Base-by-base conservation (phyloP, 139 green algal species). In the Micractinium sp. region DNA sequence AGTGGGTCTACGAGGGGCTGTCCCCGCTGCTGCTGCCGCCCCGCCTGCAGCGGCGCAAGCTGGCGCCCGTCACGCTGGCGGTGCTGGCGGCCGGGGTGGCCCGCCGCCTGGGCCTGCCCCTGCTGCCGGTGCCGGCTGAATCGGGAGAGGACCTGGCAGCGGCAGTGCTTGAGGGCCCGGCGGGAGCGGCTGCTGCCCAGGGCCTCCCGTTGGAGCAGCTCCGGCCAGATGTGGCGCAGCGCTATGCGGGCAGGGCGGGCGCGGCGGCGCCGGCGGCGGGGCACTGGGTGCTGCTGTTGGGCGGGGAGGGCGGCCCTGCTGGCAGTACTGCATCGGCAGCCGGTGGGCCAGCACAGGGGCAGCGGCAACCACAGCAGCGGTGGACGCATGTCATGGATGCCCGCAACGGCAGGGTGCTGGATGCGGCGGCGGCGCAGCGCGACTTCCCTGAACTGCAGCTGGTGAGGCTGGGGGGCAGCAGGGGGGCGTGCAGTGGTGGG, bases 1-100 rank as follows among this genome's bases (percentile, higher is more conserved):
- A 97, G 92, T 97, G 95, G 95, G 91, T 96, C n/a, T 97, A 97
- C 80, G 94, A 96, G 29, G 95, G 95, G 15, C 82, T 97, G 63
- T 53, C 66, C 2, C 95, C 95, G 16, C 82, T 95, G 36, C 81
- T 97, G 81, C 87, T 95, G 56, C 88, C 84, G 0, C 53, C 89
- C 4, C 91, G 95, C 16, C 56, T 95, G 36, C 27, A 38, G 22
- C 87, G 66, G 20, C 86, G 79, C 63, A 90, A 79, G 74, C 93
- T 93, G 82, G 87, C 94, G 23, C 90, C 92, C 1, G 53, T 95
- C 2, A 82, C 92, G 27, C 87, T 96, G 38, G 89, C 93, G 1
- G 25, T 91, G 12, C 39, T 92, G n/a, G 89, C 82, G 18, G 86
- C 76, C 20, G 76, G 35, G 19, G 90, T 96, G 56, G 92, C 71